Base-by-base conservation (phyloP, 1,284 basidiomycete genomes). In the Ceratobasidium sp. region DNA sequence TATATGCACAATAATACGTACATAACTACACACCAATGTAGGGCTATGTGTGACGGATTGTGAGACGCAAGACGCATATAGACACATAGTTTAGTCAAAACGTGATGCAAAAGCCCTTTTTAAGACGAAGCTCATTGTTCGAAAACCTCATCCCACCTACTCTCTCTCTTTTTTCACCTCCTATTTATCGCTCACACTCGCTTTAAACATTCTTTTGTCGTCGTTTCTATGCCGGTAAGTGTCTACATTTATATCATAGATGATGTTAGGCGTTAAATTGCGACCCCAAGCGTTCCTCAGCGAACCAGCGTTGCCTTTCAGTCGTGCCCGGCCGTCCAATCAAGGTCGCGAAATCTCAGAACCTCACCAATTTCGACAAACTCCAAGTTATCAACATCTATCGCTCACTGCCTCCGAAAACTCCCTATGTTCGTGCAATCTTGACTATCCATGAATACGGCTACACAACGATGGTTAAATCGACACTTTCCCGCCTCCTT, bases 301-400 rank as follows among this genome's bases (percentile, higher is more conserved):
- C 43, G 19, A 46, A 46, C 16, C 43, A 46, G 43, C 43, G 48
- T 49, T 22, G 34, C 34, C 5, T 37, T 37, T 37, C 34, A 9
- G 34, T 37, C 9, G 34, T 9, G 9, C 34, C 34, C 5, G 34
- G 9, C 9, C 34, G 34, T 9, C 34, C 34, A 37, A 9, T 37
- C 6, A 5, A 37, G 34, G 34, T 9, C 5, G 34, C 34, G 9
- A 37, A 9, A 37, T 37, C 34, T 9, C 34, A 37, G 34, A 37
- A 37, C 34, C 9, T 37, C 5, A 37, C 34, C 34, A 31, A 34
- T 27, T 34, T 51, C 19, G 63, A 65, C 19, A 65, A 65, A 22
- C 63, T 65, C 24, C 63, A 51, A 31, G 29, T 65, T 13, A 48
- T 65, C n/a, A 19, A 65, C 24, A 31, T 65, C 16, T 65, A 65